These are phyloP conservation scores for Colletotrichum lentis DNA, from an alignment of 2,329 filamentous ascomycete species.

Conservation along the genomic window DNA sequence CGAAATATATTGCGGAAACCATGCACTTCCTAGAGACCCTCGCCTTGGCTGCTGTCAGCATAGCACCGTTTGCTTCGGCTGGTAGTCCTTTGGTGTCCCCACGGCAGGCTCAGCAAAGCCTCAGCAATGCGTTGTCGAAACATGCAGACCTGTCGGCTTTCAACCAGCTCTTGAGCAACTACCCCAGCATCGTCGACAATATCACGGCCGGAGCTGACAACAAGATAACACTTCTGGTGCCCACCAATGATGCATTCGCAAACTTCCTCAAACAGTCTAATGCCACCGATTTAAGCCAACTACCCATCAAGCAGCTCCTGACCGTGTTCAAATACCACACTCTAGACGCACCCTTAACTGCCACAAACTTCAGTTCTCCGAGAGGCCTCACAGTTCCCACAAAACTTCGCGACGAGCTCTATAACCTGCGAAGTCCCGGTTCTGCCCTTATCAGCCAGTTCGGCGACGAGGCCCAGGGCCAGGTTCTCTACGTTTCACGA, in stretches of 20 bases:
- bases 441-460: conserved; percentile 31
- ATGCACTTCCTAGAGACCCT: conserved; percentile 17
- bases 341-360: conserved; percentile 36
- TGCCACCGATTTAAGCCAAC: conserved; percentile 45
- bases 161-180: conserved; percentile 18
- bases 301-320: conserved; percentile 46
- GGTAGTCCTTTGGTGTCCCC: neutral
- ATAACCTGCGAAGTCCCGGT: conserved; percentile 39
- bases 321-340: conserved; percentile 49
- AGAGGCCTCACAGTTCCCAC: conserved; percentile 40
- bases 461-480: conserved; percentile 37
- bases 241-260: conserved; percentile 29
- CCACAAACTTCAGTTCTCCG: conserved; percentile 33
- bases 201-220: neutral
- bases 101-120: conserved; percentile 16
- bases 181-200: conserved; percentile 19
- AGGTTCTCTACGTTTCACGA: conserved; percentile 38
- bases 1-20: neutral
- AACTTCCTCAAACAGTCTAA: conserved; percentile 25
- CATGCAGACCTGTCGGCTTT: conserved; percentile 31
- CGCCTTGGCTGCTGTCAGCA: neutral
- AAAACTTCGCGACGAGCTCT: conserved; percentile 36
- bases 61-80: neutral
- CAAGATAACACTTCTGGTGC: conserved; percentile 33
- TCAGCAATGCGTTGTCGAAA: conserved; percentile 13